Percentiles rank a stretch among this genome's conserved stretches.
phyloP scores from a whole-genome alignment of 352 stramenopile genomes.

The Thalassiosira exigua region DNA sequence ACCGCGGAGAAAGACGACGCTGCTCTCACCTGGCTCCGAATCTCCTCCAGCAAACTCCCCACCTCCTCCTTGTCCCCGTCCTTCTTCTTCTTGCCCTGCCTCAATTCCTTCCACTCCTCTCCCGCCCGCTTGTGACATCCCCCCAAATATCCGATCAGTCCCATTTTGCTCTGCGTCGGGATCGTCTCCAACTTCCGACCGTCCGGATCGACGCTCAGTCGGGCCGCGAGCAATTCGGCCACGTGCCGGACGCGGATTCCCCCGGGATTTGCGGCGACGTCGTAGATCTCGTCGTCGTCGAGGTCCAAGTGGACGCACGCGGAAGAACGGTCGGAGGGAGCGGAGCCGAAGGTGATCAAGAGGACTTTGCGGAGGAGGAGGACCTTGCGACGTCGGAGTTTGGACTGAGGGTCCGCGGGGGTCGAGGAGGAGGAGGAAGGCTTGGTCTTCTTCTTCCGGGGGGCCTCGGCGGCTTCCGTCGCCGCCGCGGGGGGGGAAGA shows the following conservation, averaged over 20 bases:
- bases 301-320: conserved; percentile 29
- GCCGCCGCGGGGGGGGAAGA: not conserved
- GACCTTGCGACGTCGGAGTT: conserved; percentile 74
- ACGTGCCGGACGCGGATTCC: conserved; percentile 57
- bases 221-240: conserved; percentile 74
- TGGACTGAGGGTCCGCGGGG: conserved; percentile 46
- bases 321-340: conserved; percentile 8
- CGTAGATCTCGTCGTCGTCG: conserved; percentile 44
- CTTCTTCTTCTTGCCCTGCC: conserved; percentile 23
- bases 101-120: conserved; percentile 74
- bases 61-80: conserved; percentile 53
- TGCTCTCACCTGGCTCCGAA: conserved; percentile 52
- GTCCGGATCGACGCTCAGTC: conserved; percentile 46
- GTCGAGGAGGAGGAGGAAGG: no score
- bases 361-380: conserved; percentile 70
- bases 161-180: conserved; percentile 42
- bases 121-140: conserved; percentile 63
- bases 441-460: conserved; percentile 15
- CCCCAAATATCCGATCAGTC: conserved; percentile 72
- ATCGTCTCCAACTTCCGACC: conserved; percentile 27
- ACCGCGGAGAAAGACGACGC: no score
- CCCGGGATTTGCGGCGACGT: conserved; percentile 14
- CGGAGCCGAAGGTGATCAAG: conserved; percentile 47
- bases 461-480: not conserved
- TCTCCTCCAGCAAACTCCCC: conserved; percentile 70